Base-by-base conservation (phyloP, 164 flowering plant genomes). In the Chloranthus sessilifolius region DNA sequence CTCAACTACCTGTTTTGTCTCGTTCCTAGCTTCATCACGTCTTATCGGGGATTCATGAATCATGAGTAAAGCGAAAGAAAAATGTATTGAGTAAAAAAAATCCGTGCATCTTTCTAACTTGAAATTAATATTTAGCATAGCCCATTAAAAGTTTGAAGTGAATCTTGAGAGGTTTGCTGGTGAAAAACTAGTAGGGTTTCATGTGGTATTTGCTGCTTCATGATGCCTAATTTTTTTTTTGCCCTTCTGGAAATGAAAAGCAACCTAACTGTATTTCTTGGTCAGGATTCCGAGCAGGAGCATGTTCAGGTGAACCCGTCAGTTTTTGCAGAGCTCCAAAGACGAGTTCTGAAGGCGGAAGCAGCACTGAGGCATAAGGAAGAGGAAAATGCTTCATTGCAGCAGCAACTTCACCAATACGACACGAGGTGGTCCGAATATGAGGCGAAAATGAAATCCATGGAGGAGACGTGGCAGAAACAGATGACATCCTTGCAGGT, bases 391-490 rank as follows among this genome's bases (percentile, higher is more conserved):
- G 66, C 67, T 38, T 71, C 73, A 39, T 51, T 90, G 71, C 67
- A 58, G 43, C 71, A 74, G 47, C 74, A 77, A 36, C 58, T 87
- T 43, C 60, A 55, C 53, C 80, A 82, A 60, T 72, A 41, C 34
- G 87, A 86, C 52, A 54, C 29, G 8, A 79, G 75, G 63, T 84
- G 98, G 91, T 64, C 60, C 15, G 87, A 85, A 9, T 77, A 81
- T 51, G 98, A 90, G 62, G 68, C 65, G 15, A 87, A 77, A 69
- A 90, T 85, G 85, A 83, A 75, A 62, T 60, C 79, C 48, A 79
- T 81, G 91, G 95, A 90, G 72, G 90, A 85, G 48, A 71, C 45
- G 42, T 87, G 95, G 95, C 83, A 82, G 68, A 80, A 73, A 62
- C 87, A 90, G 71, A 78, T 85, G 76, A 61, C 72, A 47, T 74